Percentiles rank a stretch among this genome's conserved stretches.
These are phyloP conservation scores for Xylariaceae sp. DNA, from an alignment of 2,329 filamentous ascomycete genomes.

Conservation along the genomic window DNA sequence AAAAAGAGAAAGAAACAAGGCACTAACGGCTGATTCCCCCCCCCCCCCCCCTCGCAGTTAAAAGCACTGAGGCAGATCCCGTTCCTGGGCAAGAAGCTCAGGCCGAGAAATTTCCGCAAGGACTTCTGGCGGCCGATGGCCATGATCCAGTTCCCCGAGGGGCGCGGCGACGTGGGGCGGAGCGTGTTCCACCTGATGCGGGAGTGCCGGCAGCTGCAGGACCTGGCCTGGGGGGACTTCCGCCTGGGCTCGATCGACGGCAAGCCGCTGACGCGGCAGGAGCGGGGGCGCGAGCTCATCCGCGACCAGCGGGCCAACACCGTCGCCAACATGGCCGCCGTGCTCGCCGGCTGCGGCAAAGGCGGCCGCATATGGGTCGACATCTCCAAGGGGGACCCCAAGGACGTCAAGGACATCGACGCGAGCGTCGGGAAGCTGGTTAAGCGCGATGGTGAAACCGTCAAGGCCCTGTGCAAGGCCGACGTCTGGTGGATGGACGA, in stretches of 20 bases:
- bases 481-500: slow-evolving; percentile 57
- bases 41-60: not conserved
- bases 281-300: slow-evolving; percentile 55
- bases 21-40: too few species aligned
- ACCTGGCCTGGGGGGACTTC: slow-evolving; percentile 60
- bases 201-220: slow-evolving; percentile 65
- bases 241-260: slow-evolving; percentile 45
- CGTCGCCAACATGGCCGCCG: slow-evolving; percentile 65
- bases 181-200: slow-evolving; percentile 65
- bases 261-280: slow-evolving; percentile 37
- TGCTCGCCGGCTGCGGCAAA: slow-evolving; percentile 54
- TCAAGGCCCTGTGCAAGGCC: slow-evolving; percentile 41
- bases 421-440: slow-evolving; percentile 1
- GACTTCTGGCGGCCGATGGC: slow-evolving; percentile 69
- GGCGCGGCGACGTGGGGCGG: slow-evolving; percentile 56
- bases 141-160: slow-evolving; percentile 58
- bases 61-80: slow-evolving; percentile 41
- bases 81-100: slow-evolving; percentile 69
- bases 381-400: slow-evolving; percentile 12
- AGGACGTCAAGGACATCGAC: slow-evolving; percentile 15
- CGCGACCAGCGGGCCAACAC: slow-evolving; percentile 64
- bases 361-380: slow-evolving; percentile 51
- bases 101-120: slow-evolving; percentile 64
- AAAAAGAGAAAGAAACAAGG: too few species aligned
- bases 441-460: slow-evolving; percentile 17